phyloP scores from a whole-genome alignment of 768 basidiomycete species.

The Postia placenta region DNA sequence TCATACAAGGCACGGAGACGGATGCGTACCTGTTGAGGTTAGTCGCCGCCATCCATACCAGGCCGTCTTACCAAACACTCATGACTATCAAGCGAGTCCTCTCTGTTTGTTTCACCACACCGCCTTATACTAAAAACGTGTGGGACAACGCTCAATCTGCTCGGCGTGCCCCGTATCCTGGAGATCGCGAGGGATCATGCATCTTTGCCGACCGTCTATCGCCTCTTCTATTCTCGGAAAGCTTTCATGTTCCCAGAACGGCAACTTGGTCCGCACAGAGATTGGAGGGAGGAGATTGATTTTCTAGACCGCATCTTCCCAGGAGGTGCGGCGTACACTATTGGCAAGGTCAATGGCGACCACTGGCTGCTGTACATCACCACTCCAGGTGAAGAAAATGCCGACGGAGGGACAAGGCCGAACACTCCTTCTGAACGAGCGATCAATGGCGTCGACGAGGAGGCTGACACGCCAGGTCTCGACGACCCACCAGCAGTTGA shows the following conservation, averaged over 20 bases:
- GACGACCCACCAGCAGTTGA: slow-evolving; percentile 14
- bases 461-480: slow-evolving; percentile 12
- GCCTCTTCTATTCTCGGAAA: slow-evolving; percentile 97
- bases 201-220: slow-evolving; percentile 63
- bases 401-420: slow-evolving; percentile 14
- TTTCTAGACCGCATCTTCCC: slow-evolving; percentile 88
- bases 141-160: slow-evolving; percentile 95
- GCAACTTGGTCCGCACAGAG: slow-evolving; percentile 85
- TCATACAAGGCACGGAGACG: slow-evolving; percentile 80
- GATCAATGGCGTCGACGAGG: slow-evolving; percentile 7
- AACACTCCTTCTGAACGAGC: slow-evolving; percentile 23
- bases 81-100: slow-evolving; percentile 74
- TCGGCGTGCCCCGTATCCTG: slow-evolving; percentile 91
- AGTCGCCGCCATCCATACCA: slow-evolving; percentile 15
- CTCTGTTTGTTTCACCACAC: slow-evolving; percentile 91
- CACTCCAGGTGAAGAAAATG: slow-evolving; percentile 37
- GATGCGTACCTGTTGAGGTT: slow-evolving; percentile 97
- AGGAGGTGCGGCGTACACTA: slow-evolving; percentile 88
- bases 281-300: slow-evolving; percentile 90
- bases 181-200: slow-evolving; percentile 79
- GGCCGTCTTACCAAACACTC: not conserved
- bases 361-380: slow-evolving; percentile 98
- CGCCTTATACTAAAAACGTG: slow-evolving; percentile 98
- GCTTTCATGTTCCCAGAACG: slow-evolving; percentile 99
- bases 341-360: slow-evolving; percentile 97